phyloP scores from a whole-genome alignment of 83 land plant genomes.

The Thuja plicata region DNA sequence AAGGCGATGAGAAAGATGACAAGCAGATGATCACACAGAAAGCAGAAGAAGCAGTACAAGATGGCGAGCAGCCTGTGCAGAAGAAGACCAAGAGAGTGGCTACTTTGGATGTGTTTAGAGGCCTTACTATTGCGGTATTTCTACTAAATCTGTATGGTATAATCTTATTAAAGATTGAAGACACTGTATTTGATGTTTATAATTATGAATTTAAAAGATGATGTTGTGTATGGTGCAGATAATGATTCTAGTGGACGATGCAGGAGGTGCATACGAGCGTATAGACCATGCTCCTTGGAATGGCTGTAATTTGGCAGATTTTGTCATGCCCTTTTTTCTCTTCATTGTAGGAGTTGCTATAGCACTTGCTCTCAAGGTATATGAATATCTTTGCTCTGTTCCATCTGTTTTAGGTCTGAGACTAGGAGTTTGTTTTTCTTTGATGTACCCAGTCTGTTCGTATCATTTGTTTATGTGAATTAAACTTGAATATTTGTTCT shows the following conservation, averaged over 20 bases:
- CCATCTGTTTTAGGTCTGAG: not conserved
- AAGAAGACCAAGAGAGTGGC: conserved; percentile 45
- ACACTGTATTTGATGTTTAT: no score
- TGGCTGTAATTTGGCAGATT: conserved; percentile 62
- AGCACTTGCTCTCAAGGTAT: conserved; percentile 58
- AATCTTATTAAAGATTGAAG: not conserved
- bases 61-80: not conserved
- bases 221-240: conserved; percentile 21
- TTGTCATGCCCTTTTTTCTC: conserved; percentile 71
- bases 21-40: not conserved
- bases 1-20: not conserved
- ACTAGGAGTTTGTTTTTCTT: not conserved
- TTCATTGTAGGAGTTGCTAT: conserved; percentile 68
- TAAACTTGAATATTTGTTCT: no score
- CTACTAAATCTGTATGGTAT: not conserved
- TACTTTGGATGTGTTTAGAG: conserved; percentile 72
- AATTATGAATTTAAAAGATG: not conserved
- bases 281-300: conserved; percentile 69
- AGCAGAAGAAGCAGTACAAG: conserved; percentile 5
- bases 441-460: not conserved
- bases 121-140: conserved; percentile 70
- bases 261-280: conserved; percentile 32
- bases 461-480: not conserved
- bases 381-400: not conserved
- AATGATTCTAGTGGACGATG: conserved; percentile 70